A percentile compares a stretch with the other conserved stretches of the same genome.
Evolutionary conservation across 78 protist genomes (phyloP).

Genomic region (Pirum gemmata): DNA sequence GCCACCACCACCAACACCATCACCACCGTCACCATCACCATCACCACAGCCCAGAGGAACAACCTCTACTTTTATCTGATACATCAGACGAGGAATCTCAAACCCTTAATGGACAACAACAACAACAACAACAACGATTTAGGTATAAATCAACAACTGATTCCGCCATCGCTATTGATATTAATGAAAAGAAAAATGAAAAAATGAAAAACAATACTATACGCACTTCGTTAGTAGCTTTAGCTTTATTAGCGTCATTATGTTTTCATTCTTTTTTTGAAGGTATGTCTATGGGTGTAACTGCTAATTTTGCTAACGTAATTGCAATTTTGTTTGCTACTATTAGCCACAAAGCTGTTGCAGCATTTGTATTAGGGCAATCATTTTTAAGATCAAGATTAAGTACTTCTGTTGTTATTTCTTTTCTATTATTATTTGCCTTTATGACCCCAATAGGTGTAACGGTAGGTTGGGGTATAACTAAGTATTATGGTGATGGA

Average conservation of each 20-base stretch:
- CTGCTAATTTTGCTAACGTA: background rate
- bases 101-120: too few species aligned
- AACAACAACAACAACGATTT: too few species aligned
- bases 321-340: background rate
- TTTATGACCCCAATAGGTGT: background rate
- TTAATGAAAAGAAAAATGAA: too few species aligned
- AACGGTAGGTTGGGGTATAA: slow-evolving; percentile 4
- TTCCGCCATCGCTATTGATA: too few species aligned
- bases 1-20: too few species aligned
- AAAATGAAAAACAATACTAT: too few species aligned
- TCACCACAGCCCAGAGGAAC: too few species aligned
- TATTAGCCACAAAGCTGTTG: background rate
- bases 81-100: too few species aligned
- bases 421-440: background rate
- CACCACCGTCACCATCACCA: too few species aligned
- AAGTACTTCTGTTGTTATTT: too few species aligned
- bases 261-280: slow-evolving; percentile 33
- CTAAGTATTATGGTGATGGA: background rate
- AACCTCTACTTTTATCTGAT: too few species aligned
- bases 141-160: too few species aligned
- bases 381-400: background rate
- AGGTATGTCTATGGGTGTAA: slow-evolving; percentile 20
- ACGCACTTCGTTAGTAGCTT: slow-evolving; percentile 32
- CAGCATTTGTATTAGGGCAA: background rate
- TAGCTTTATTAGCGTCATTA: slow-evolving; percentile 1